Percentiles rank a stretch among this genome's conserved stretches.
Evolutionary conservation across 176 grass and related monocot species (phyloP).

Genomic region (Thinopyrum elongatum): DNA sequence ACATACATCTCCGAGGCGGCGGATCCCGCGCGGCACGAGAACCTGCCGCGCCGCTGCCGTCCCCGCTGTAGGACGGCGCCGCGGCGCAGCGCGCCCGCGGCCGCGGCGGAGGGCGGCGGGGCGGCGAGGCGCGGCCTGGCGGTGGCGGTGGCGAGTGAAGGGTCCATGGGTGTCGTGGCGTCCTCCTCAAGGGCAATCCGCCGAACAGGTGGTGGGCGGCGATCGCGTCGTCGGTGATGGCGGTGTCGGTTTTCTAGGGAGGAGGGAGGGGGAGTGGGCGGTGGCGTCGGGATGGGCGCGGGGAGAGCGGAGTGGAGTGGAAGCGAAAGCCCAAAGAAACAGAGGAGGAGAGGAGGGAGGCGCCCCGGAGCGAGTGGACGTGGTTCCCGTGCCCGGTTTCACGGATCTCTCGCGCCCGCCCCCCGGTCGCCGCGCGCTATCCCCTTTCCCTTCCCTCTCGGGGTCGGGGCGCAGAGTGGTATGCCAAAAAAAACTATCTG

Average conservation of each 20-base stretch:
- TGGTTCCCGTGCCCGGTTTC: slow-evolving; percentile 1
- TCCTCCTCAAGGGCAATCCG: slow-evolving; percentile 17
- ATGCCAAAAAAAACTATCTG: no score
- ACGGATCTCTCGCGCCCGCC: neutral
- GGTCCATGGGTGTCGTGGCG: slow-evolving; percentile 23
- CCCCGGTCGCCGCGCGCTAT: neutral
- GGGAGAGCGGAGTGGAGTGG: neutral
- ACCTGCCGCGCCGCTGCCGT: neutral
- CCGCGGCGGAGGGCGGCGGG: neutral
- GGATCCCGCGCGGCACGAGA: slow-evolving; percentile 36
- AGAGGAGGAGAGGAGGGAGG: neutral
- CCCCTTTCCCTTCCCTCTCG: neutral
- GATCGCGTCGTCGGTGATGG: neutral
- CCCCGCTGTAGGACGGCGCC: neutral
- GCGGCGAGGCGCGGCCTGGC: neutral
- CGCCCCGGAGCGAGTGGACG: neutral
- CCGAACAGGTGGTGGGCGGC: slow-evolving; percentile 4
- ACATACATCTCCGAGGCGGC: slow-evolving; percentile 44
- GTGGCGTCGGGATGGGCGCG: slow-evolving; percentile 9
- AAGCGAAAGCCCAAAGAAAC: neutral
- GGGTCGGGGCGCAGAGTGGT: no score
- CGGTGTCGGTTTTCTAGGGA: neutral
- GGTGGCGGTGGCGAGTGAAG: slow-evolving; percentile 12
- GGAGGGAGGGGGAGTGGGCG: neutral
- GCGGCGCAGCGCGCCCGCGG: neutral